phyloP scores from a whole-genome alignment of 345 rosid genomes.

The Salix udensis region DNA sequence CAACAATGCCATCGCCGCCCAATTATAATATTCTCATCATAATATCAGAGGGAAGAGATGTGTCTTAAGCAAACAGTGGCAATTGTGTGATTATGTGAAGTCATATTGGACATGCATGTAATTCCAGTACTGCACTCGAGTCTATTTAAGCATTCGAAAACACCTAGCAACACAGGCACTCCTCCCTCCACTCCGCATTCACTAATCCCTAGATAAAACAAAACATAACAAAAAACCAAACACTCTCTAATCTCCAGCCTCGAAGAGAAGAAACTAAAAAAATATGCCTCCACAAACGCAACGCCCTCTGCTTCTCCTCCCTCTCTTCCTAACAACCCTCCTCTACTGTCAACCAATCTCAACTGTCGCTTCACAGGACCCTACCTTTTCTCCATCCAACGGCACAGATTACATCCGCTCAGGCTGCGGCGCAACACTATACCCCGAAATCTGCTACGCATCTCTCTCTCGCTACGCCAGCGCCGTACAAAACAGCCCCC shows the following conservation, averaged over 20 bases:
- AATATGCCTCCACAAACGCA: constrained; percentile 25
- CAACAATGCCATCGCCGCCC: too few relatives aligned
- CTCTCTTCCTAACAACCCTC: constrained; percentile 26
- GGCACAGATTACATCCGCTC: constrained; percentile 62
- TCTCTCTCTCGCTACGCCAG: constrained; percentile 61
- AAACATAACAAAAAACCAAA: neutral
- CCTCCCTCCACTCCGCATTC: neutral
- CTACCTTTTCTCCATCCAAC: constrained; percentile 14
- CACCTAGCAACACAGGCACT: neutral
- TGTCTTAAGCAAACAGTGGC: neutral
- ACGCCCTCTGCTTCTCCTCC: constrained; percentile 1
- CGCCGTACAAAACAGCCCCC: constrained; percentile 47
- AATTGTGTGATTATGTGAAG: neutral
- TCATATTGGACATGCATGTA: neutral
- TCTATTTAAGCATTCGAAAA: neutral
- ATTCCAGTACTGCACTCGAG: neutral
- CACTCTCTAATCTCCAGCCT: neutral
- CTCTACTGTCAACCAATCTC: constrained; percentile 22
- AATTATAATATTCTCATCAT: neutral
- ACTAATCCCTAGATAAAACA: neutral
- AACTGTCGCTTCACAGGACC: constrained; percentile 21
- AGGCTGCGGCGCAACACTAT: constrained; percentile 70
- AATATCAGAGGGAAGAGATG: neutral
- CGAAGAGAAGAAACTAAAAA: neutral
- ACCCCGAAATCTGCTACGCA: constrained; percentile 72